phyloP scores from a whole-genome alignment of 1,139 yeast species.

The Blastobotrys niveus region DNA sequence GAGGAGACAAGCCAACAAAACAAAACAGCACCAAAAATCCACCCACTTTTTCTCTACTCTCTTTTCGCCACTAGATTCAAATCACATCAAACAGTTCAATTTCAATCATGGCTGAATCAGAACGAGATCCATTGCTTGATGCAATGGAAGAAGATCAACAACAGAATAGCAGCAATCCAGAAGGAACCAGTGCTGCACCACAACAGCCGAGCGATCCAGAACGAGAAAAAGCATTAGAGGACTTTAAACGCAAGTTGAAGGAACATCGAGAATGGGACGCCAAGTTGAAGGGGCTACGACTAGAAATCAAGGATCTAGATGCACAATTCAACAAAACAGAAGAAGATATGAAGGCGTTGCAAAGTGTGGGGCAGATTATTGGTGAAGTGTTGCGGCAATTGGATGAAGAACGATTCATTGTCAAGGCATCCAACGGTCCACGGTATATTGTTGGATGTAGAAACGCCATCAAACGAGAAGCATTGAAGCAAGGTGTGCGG shows the following conservation, averaged over 20 bases:
- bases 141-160: conserved; percentile 30
- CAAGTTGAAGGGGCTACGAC: conserved; percentile 75
- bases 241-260: conserved; percentile 76
- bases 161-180: conserved; percentile 14
- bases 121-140: conserved; percentile 32
- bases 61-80: not conserved
- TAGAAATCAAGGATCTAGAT: conserved; percentile 78
- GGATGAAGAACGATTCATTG: conserved; percentile 90
- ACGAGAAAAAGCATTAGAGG: conserved; percentile 70
- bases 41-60: not conserved
- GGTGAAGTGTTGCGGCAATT: conserved; percentile 96
- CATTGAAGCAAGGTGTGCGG: conserved; percentile 86
- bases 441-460: conserved; percentile 97
- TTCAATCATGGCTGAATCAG: conserved; percentile 15
- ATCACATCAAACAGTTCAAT: not conserved
- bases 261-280: conserved; percentile 97
- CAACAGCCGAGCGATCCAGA: conserved; percentile 62
- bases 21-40: too few species aligned
- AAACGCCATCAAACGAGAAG: conserved; percentile 79
- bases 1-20: too few species aligned
- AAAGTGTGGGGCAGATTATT: conserved; percentile 94
- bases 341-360: conserved; percentile 93
- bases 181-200: conserved; percentile 14
- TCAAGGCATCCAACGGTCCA: conserved; percentile 96
- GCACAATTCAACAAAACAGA: conserved; percentile 88